These are phyloP conservation scores for Puccinia triticina DNA, from an alignment of 1,284 basidiomycete species.

Conservation along the genomic window DNA sequence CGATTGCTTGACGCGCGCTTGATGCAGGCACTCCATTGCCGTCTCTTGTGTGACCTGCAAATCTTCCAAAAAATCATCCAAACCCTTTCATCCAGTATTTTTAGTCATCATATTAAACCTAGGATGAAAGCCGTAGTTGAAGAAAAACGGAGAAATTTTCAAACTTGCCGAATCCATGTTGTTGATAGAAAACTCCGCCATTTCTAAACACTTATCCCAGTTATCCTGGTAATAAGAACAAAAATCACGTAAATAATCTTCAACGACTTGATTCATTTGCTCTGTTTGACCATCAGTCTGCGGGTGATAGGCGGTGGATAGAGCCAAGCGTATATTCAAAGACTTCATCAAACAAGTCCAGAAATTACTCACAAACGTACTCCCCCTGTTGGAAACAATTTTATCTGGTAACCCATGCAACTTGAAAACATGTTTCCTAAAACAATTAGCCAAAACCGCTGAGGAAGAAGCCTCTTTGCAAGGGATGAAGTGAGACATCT, in stretches of 20 bases:
- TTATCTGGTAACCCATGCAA: background rate
- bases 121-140: constrained; percentile 12
- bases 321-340: background rate
- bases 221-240: no score
- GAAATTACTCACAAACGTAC: constrained; percentile 18
- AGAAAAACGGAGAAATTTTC: constrained; percentile 22
- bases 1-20: background rate
- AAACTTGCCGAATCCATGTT: background rate
- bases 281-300: no score
- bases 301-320: constrained; percentile 25
- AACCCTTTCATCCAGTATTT: background rate
- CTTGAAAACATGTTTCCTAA: background rate
- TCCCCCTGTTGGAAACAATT: background rate
- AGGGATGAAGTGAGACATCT: constrained; percentile 62
- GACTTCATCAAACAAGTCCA: background rate
- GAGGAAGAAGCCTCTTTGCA: no score
- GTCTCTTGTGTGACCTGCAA: background rate
- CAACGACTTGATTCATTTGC: no score
- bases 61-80: background rate
- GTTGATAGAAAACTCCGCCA: constrained; percentile 59
- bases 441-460: background rate
- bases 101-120: background rate
- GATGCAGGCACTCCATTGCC: no score
- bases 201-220: no score
- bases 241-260: no score